Evolutionary conservation across 169 alveolate genomes (phyloP), one percentile per base, ranked within the genome.

Genomic region (Babesia sp.): DNA sequence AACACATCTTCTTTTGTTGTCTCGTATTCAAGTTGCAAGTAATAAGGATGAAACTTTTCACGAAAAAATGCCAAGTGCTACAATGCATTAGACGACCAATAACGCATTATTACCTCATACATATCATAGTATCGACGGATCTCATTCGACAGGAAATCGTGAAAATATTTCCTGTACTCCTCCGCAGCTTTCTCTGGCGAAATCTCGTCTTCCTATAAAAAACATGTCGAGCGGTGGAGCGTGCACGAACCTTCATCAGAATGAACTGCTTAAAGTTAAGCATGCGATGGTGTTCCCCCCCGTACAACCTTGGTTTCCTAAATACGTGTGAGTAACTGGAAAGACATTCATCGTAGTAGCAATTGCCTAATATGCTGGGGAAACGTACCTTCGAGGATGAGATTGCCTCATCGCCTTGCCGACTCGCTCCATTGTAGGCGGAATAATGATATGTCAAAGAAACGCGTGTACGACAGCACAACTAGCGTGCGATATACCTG

Each of bases 141-240:
- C 55, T 80, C 88, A 55, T 14, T 61, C 41, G 50, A 20, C 26
- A 80, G 50, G 34, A 80, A 80, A 24, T 54, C 83, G 28, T 50
- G 45, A 29, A 71, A 74, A 39, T 80, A 80, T 29, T 69, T 66
- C 54, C 55, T 39, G 56, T 80, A 80, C 60, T 80, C 83, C 57
- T 80, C 76, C 14, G 81, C 73, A 1, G 88, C 88, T 33, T 80
- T 63, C 33, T 80, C 88, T 8, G 88, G 88, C 28, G 88, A 80
- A 11, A 80, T 80, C 55, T 63, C 83, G 63, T 78, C 86, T 46
- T 80, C 88, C 88, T 80, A 36, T n/a, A 16, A n/a, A 24, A 64
- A 12, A 5, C 45, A 24, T 28, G 9, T 22, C 9, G 2, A 29
- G 4, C 0, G 26, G 11, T n/a, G 5, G 20, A 14, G 24, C 33